A percentile compares a stretch with the other conserved stretches of the same genome.
Conservation (phyloP, 2,329 filamentous ascomycete species). For the Cladosporium halotolerans region DNA sequence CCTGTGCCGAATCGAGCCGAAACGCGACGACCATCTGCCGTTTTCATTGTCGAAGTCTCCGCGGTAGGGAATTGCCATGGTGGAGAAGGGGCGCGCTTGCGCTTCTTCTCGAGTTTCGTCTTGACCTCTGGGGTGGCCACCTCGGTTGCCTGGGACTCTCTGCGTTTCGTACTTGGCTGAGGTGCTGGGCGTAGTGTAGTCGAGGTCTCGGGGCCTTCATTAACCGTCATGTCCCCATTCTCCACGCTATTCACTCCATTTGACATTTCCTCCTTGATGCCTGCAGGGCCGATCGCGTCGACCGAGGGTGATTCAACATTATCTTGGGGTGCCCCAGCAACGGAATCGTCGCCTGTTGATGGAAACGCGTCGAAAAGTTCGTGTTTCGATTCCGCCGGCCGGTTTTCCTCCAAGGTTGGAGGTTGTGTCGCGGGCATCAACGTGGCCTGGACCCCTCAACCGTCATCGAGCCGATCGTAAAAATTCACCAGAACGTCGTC, state of each 20-base stretch:
- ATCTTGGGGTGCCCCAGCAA: conserved; percentile 4
- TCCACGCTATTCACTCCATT: conserved; percentile 8
- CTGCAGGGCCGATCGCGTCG: conserved; percentile 3
- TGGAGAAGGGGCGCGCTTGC: conserved; percentile 39
- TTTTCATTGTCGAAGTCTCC: conserved; percentile 26
- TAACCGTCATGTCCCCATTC: conserved; percentile 6
- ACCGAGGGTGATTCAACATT: conserved; percentile 4
- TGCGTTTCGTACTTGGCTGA: conserved; percentile 24
- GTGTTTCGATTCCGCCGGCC: conserved; percentile 9
- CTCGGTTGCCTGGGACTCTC: conserved; percentile 22
- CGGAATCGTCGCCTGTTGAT: conserved; percentile 4
- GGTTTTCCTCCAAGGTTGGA: conserved; percentile 10
- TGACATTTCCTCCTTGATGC: conserved; percentile 6
- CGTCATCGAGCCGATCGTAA: conserved; percentile 15
- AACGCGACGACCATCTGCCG: conserved; percentile 27
- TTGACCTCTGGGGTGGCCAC: conserved; percentile 7
- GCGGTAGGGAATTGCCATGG: conserved; percentile 30
- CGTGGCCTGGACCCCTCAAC: conserved; percentile 8
- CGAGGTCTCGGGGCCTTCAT: conserved; percentile 11
- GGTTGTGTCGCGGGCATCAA: conserved; percentile 9
- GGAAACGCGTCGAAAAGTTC: conserved; percentile 5
- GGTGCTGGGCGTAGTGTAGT: conserved; percentile 21
- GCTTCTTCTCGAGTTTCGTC: conserved; percentile 49
- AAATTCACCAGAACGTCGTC: neutral
- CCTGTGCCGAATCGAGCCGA: conserved; percentile 25